A percentile compares a stretch with the other conserved stretches of the same genome.
These are phyloP conservation scores for Eragrostis curvula DNA, from an alignment of 176 grass and related monocot species.

Conservation along the genomic window DNA sequence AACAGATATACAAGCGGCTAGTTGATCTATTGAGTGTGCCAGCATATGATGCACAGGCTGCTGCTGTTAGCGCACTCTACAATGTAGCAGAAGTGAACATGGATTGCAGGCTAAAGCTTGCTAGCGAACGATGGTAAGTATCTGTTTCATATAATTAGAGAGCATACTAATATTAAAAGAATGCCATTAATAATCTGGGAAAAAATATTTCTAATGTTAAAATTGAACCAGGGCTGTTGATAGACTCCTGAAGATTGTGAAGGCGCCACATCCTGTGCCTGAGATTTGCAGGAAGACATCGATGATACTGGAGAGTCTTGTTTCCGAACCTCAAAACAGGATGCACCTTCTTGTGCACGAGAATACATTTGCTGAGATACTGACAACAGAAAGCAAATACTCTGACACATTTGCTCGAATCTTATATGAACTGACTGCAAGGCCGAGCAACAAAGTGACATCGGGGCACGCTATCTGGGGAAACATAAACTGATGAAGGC, in stretches of 20 bases:
- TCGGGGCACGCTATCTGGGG: slow-evolving; percentile 89
- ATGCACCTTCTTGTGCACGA: slow-evolving; percentile 85
- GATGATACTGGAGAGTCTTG: slow-evolving; percentile 89
- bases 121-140: slow-evolving; percentile 85
- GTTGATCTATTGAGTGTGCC: slow-evolving; percentile 92
- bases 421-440: slow-evolving; percentile 83
- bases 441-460: slow-evolving; percentile 76
- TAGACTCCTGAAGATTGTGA: slow-evolving; percentile 90
- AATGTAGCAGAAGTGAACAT: slow-evolving; percentile 96
- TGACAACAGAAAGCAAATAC: slow-evolving; percentile 79
- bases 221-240: slow-evolving; percentile 86
- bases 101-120: slow-evolving; percentile 91
- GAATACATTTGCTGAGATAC: slow-evolving; percentile 89
- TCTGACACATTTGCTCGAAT: slow-evolving; percentile 95
- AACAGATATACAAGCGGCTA: slow-evolving; percentile 86
- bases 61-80: slow-evolving; percentile 91
- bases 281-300: slow-evolving; percentile 93
- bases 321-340: slow-evolving; percentile 90
- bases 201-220: not conserved
- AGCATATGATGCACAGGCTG: slow-evolving; percentile 92
- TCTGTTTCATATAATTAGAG: slow-evolving; percentile 18
- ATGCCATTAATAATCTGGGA: slow-evolving; percentile 1
- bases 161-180: not conserved
- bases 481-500: slow-evolving; percentile 71
- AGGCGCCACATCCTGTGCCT: slow-evolving; percentile 71